Conservation (phyloP, 2,329 filamentous ascomycete genomes). For the Curvularia hawaiiensis region DNA sequence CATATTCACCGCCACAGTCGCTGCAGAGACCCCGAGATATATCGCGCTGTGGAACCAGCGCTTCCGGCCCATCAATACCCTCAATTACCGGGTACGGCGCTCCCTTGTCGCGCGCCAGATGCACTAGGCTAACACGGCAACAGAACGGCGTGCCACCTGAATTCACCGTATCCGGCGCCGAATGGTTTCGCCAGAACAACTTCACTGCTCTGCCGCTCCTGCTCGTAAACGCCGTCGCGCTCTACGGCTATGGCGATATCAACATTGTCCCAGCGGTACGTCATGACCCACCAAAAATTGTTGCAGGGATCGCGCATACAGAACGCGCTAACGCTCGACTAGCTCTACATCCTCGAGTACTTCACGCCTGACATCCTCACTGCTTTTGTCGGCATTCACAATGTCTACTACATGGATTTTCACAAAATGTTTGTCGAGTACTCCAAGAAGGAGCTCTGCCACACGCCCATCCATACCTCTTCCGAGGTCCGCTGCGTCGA, state of each 20-base stretch:
- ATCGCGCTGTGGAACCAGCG: slow-evolving; percentile 38
- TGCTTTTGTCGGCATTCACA: slow-evolving; percentile 43
- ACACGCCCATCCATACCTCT: slow-evolving; percentile 39
- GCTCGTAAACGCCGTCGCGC: slow-evolving; percentile 43
- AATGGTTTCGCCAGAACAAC: slow-evolving; percentile 46
- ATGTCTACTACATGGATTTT: slow-evolving; percentile 48
- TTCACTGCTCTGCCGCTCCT: slow-evolving; percentile 43
- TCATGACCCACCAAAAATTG: slow-evolving; percentile 19
- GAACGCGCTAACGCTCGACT: slow-evolving; percentile 34
- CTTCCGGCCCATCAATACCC: slow-evolving; percentile 40
- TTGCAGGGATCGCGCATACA: slow-evolving; percentile 32
- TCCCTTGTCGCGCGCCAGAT: slow-evolving; percentile 10
- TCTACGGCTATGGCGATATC: slow-evolving; percentile 48
- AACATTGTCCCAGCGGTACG: slow-evolving; percentile 46
- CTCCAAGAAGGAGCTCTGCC: slow-evolving; percentile 37
- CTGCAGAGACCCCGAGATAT: slow-evolving; percentile 44
- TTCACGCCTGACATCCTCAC: slow-evolving; percentile 47
- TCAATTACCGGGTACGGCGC: slow-evolving; percentile 44
- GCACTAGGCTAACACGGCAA: slow-evolving; percentile 23
- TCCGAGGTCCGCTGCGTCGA: slow-evolving; percentile 45
- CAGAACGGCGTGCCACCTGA: slow-evolving; percentile 46
- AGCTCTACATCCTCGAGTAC: slow-evolving; percentile 49
- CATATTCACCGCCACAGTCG: slow-evolving; percentile 31
- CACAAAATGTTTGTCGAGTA: slow-evolving; percentile 45
- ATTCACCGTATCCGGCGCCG: slow-evolving; percentile 41